Evolutionary conservation across 2,329 filamentous ascomycete species (phyloP), one percentile per base, ranked within the genome.

Genomic region (Eurotiales sp.): DNA sequence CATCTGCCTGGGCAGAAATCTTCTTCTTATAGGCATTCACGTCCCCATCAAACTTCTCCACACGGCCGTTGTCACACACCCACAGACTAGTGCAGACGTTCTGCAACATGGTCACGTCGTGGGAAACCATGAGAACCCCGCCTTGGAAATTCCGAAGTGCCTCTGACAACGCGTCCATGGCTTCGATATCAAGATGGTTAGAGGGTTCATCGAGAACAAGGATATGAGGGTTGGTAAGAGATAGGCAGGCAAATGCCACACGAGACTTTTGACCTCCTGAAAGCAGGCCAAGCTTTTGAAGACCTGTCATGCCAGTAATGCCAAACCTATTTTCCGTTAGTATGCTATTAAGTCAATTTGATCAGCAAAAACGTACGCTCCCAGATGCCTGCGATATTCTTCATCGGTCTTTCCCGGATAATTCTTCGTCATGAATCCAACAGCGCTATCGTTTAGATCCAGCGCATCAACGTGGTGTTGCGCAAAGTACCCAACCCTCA

Each of bases 21-120:
- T 88, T 85, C 83, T 91, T 96, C 85, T 99, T 99, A 77, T 99
- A 99, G 56, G 88, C 85, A 73, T 96, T 88, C 47, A 99, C 91
- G 62, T 95, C 91, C 29, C 93, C 93, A 55, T 87, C 84, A 74
- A 99, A 99, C 75, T 96, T 91, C 80, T 95, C 90, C 17, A 99
- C 91, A 1, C 86, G 93, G 8, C 93, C 93, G 53, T 86, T 79
- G 69, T 99, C 93, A 66, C 93, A 99, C 56, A 99, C 92, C 93
- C 93, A 99, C 64, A 99, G 74, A 67, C 86, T 93, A 46, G 79
- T 93, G 72, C 93, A 99, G 32, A 99, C 93, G 48, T 88, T 95
- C 77, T 96, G 90, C 70, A 99, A 71, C 90, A 99, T 96, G 1
- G 93, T 97, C 49, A 99, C 93, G 68, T 99, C 93, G 86, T 99